These are phyloP conservation scores for Conticribra weissflogii DNA, from an alignment of 108 stramenopile genomes.

Conservation along the genomic window DNA sequence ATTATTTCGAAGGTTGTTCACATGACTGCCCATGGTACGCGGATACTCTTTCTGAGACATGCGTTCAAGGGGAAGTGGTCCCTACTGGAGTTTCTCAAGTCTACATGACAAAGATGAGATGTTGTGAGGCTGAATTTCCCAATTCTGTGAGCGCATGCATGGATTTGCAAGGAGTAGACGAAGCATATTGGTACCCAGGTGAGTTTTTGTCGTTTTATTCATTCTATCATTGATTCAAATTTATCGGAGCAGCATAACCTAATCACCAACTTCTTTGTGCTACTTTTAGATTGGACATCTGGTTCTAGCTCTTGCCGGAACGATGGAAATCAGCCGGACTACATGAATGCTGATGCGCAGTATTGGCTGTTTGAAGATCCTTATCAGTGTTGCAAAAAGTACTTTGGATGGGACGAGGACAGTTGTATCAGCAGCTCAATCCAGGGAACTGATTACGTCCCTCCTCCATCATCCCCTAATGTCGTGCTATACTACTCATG, in stretches of 20 bases:
- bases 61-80: too few relatives aligned
- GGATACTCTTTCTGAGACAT: too few relatives aligned
- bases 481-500: not conserved
- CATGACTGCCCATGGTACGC: too few relatives aligned
- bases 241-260: too few relatives aligned
- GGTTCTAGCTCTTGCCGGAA: not conserved
- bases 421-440: not conserved
- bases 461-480: not conserved
- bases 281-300: not conserved
- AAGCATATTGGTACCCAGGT: not conserved
- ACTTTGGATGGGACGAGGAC: conserved; percentile 5
- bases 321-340: conserved; percentile 7
- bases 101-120: too few relatives aligned
- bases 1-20: too few relatives aligned
- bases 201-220: not conserved
- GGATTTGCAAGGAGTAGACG: too few relatives aligned
- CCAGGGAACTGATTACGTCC: not conserved
- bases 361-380: not conserved
- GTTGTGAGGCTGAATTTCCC: too few relatives aligned
- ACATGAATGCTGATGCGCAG: not conserved
- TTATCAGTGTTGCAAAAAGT: conserved; percentile 1
- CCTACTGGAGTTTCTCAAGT: too few relatives aligned
- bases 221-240: too few relatives aligned
- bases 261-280: too few relatives aligned
- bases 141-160: too few relatives aligned